Evolutionary conservation across 1,284 basidiomycete species (phyloP).

Genomic region (Trametes pubescens): DNA sequence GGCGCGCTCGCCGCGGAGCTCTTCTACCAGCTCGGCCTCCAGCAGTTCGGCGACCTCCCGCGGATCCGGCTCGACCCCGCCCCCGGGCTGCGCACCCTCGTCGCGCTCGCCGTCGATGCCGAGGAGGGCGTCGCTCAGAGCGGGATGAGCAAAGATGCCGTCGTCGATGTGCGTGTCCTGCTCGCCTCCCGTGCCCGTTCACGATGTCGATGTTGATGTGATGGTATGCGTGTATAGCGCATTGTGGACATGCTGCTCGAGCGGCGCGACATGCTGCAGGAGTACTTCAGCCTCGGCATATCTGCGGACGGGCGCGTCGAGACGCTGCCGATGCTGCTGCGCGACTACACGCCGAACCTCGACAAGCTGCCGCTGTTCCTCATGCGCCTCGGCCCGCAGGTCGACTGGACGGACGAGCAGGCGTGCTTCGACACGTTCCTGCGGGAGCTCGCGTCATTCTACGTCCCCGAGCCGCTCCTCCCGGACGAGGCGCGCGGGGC

Average conservation of each 20-base stretch:
- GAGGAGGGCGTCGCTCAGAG: conserved; percentile 66
- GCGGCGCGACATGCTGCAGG: conserved; percentile 86
- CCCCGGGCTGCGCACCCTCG: conserved; percentile 73
- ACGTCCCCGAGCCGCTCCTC: conserved; percentile 68
- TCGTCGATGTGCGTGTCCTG: conserved; percentile 73
- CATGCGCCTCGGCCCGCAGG: conserved; percentile 89
- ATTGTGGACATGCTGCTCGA: conserved; percentile 65
- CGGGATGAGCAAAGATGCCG: conserved; percentile 60
- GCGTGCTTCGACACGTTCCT: conserved; percentile 89
- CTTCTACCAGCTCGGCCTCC: conserved; percentile 93
- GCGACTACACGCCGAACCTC: conserved; percentile 87
- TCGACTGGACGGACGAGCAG: conserved; percentile 88
- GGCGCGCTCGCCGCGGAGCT: conserved; percentile 89
- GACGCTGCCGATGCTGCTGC: conserved; percentile 83
- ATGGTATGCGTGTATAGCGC: conserved; percentile 50
- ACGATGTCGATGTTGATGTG: not conserved
- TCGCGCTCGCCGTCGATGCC: conserved; percentile 82
- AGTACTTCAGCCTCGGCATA: conserved; percentile 90
- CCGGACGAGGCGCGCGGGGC: not conserved
- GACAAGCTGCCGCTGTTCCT: conserved; percentile 87
- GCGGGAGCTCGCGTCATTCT: conserved; percentile 91
- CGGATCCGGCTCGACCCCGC: conserved; percentile 86
- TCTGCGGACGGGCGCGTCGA: conserved; percentile 70
- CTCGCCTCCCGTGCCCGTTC: not conserved
- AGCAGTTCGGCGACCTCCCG: conserved; percentile 90